Base-by-base conservation (phyloP, 202 grass and related monocot genomes). In the Eragrostis tef region DNA sequence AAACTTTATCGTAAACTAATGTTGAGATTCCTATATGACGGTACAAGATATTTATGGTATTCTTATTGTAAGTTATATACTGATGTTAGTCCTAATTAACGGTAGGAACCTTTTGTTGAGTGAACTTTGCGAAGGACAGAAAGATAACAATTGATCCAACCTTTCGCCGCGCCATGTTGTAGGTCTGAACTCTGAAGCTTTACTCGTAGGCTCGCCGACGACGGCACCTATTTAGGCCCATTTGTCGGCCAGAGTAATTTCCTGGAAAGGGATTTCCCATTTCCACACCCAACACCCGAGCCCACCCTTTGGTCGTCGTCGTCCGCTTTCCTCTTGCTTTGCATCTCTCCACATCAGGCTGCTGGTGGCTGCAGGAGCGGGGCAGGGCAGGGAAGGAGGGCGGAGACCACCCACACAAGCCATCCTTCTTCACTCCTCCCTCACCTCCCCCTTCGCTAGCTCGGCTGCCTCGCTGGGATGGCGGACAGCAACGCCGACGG, bases 401-500 rank as follows among this genome's bases (percentile, higher is more conserved):
- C 73, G 86, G 74, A 66, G 19, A 52, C 62, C 48, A 75, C 71
- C 71, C 57, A 65, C 65, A 1, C 79, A 14, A 46, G 47, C 46
- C 29, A 26, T 52, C 65, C 65, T 64, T 64, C 82, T 65, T 59
- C 19, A 10, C 41, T 29, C 43, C 48, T 31, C 29, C 29, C 29
- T 31, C 29, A 31, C 13, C 9, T 7, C 27, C 26, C 3, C 17
- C 19, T 17, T 2, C 2, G 67, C 27, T 61, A 44, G 47, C 81
- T 56, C 7, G 16, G 58, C 21, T 6, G 16, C 57, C 9, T 80
- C 21, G 68, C 74, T 69, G 50, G n/a, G 68, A 88, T 88, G 86
- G 86, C 81, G 27, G 86, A 88, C 14, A 24, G 42, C 81, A 88
- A 74, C 75, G 43, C 75, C 43, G 86, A 88, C 61, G 50, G 68